A percentile compares a stretch with the other conserved stretches of the same genome.
Evolutionary conservation across 2,329 filamentous ascomycete species (phyloP).

Genomic region (Incumbomyces delicatus): DNA sequence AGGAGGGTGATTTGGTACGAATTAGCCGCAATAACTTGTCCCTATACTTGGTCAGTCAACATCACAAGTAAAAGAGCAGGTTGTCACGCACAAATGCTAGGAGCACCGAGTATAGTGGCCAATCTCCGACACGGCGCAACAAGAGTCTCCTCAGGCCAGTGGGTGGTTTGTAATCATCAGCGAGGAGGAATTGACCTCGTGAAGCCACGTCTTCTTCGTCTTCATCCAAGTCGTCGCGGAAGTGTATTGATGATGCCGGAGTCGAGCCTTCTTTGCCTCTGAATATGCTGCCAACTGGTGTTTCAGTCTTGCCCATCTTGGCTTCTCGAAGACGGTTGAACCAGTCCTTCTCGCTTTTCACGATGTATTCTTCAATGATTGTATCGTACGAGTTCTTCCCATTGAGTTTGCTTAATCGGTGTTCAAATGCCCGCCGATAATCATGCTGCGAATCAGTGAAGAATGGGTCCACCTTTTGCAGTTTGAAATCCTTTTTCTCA

Average conservation of each 20-base stretch:
- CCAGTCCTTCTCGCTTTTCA: conserved; percentile 50
- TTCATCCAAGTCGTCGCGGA: conserved; percentile 24
- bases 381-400: conserved; percentile 41
- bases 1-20: conserved; percentile 51
- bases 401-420: conserved; percentile 38
- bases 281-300: conserved; percentile 19
- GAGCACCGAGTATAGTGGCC: conserved; percentile 45
- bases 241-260: conserved; percentile 23
- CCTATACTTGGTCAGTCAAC: conserved; percentile 10
- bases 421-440: conserved; percentile 43
- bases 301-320: conserved; percentile 20
- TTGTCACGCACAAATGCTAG: conserved; percentile 31
- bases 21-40: conserved; percentile 46
- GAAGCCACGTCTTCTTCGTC: conserved; percentile 28
- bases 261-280: conserved; percentile 14
- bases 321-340: conserved; percentile 26
- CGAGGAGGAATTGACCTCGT: conserved; percentile 34
- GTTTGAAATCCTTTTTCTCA: conserved; percentile 51
- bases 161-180: conserved; percentile 38
- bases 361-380: conserved; percentile 48
- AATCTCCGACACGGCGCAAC: conserved; percentile 40
- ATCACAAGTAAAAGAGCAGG: background rate
- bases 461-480: conserved; percentile 48
- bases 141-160: conserved; percentile 38
- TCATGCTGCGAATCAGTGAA: conserved; percentile 47